Conservation (phyloP, 179 eudicot genomes). For the Pouteria campechiana region DNA sequence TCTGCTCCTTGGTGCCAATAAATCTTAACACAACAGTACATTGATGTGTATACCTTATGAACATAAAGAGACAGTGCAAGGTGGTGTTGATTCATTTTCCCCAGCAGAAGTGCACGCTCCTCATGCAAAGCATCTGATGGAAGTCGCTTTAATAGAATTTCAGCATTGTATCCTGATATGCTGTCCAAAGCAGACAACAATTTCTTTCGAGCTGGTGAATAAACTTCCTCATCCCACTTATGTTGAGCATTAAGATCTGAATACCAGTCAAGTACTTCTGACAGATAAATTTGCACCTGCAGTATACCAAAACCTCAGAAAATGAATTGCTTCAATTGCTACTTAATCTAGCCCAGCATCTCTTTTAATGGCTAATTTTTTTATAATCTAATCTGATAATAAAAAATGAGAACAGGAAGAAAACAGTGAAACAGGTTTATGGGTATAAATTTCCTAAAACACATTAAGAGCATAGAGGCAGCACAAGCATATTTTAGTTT, state of each 20-base stretch:
- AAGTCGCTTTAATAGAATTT: conserved; percentile 71
- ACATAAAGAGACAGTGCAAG: conserved; percentile 84
- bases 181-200: conserved; percentile 74
- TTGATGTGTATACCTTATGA: conserved; percentile 95
- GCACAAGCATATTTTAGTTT: too few species aligned
- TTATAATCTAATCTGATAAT: too few species aligned
- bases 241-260: conserved; percentile 54
- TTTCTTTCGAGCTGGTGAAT: conserved; percentile 80
- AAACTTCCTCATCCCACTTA: conserved; percentile 81
- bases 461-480: too few species aligned
- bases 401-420: too few species aligned
- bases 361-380: too few species aligned
- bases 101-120: conserved; percentile 89
- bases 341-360: too few species aligned
- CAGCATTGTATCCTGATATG: conserved; percentile 77
- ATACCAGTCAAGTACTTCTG: conserved; percentile 97
- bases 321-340: too few species aligned
- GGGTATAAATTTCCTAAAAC: too few species aligned
- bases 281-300: conserved; percentile 89
- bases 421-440: too few species aligned
- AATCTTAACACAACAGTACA: too few species aligned
- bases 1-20: too few species aligned
- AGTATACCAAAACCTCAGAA: too few species aligned
- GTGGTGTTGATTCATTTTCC: conserved; percentile 89
- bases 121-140: conserved; percentile 83